Conservation (phyloP, 1,139 yeast genomes). For the Blastobotrys arbuscula region DNA sequence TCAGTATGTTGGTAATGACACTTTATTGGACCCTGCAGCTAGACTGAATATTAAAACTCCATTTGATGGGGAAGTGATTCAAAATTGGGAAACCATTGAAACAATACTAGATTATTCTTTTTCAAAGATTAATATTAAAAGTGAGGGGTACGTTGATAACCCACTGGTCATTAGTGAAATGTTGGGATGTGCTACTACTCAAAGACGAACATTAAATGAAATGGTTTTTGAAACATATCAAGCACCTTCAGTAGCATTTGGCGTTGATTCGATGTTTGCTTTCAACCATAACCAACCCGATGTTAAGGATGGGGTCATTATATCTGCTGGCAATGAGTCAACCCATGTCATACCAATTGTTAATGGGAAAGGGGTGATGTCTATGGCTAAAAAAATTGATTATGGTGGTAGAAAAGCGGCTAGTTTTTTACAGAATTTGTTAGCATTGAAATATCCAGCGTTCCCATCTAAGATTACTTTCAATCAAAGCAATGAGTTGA, state of each 20-base stretch:
- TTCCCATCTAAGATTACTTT: slow-evolving; percentile 71
- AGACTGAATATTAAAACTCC: slow-evolving; percentile 70
- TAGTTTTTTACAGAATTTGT: slow-evolving; percentile 54
- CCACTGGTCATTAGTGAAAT: slow-evolving; percentile 83
- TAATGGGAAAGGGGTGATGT: slow-evolving; percentile 56
- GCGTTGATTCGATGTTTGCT: slow-evolving; percentile 77
- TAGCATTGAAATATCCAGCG: slow-evolving; percentile 82
- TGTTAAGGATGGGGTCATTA: slow-evolving; percentile 53
- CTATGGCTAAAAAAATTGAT: slow-evolving; percentile 73
- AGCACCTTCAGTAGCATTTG: slow-evolving; percentile 70
- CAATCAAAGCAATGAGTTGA: slow-evolving; percentile 59
- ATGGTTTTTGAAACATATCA: slow-evolving; percentile 74
- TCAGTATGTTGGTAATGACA: slow-evolving; percentile 80
- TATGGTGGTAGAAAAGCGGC: slow-evolving; percentile 86
- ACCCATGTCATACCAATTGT: slow-evolving; percentile 80
- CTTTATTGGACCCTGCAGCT: slow-evolving; percentile 61
- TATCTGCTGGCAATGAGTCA: slow-evolving; percentile 78
- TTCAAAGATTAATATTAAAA: slow-evolving; percentile 57
- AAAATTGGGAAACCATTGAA: slow-evolving; percentile 92
- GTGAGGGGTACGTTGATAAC: slow-evolving; percentile 55
- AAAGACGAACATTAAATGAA: slow-evolving; percentile 72
- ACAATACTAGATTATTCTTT: slow-evolving; percentile 77
- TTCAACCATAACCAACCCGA: slow-evolving; percentile 33
- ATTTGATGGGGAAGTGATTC: slow-evolving; percentile 77
- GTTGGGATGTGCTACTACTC: slow-evolving; percentile 62